Evolutionary conservation across 1,284 basidiomycete genomes (phyloP).

Genomic region (Testicularia cyperi): DNA sequence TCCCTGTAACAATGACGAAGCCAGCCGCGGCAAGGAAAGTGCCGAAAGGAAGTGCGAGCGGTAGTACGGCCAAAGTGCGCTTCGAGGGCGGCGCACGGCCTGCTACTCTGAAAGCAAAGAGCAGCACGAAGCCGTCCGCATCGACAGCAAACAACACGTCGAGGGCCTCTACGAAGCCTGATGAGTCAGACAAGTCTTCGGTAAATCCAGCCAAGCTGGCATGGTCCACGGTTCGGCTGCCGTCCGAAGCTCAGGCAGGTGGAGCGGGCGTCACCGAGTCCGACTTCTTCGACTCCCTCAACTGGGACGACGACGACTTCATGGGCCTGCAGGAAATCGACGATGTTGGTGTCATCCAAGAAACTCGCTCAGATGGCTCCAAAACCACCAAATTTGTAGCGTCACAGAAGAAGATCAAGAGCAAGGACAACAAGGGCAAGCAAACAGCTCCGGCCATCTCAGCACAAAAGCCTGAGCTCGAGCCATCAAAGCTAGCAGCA

Average conservation of each 20-base stretch:
- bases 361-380: slow-evolving; percentile 33
- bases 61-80: no score
- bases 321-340: slow-evolving; percentile 57
- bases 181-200: no score
- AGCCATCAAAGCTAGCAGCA: slow-evolving; percentile 2
- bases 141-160: no score
- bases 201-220: slow-evolving; percentile 28
- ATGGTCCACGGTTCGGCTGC: slow-evolving; percentile 39
- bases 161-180: no score
- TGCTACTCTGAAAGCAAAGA: slow-evolving; percentile 4
- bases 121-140: no score
- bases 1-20: no score
- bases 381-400: slow-evolving; percentile 39
- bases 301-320: slow-evolving; percentile 49
- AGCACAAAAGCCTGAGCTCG: neutral
- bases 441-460: slow-evolving; percentile 1
- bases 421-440: slow-evolving; percentile 18
- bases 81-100: no score
- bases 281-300: slow-evolving; percentile 33
- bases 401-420: slow-evolving; percentile 23
- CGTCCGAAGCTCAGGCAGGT: slow-evolving; percentile 30
- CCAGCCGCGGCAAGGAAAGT: no score
- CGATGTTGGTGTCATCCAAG: slow-evolving; percentile 46
- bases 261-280: slow-evolving; percentile 39
- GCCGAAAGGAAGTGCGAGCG: no score